Conservation (phyloP, 148 eudicot genomes). For the Rhododendron vialii region DNA sequence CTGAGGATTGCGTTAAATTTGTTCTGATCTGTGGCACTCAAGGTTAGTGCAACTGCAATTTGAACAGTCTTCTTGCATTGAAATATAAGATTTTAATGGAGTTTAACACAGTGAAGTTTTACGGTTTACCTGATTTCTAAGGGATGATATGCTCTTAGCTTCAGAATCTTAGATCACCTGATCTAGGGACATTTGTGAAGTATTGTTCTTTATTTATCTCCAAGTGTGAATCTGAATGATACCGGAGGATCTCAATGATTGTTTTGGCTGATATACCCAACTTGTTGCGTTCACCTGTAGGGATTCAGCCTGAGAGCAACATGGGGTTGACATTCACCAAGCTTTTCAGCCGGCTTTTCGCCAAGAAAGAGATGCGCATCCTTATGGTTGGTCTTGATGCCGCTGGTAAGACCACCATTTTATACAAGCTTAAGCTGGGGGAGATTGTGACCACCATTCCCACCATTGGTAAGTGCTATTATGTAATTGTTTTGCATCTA, state of each 20-base stretch:
- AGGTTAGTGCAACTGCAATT: not conserved
- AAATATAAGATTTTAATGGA: not conserved
- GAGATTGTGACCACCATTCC: conserved; percentile 53
- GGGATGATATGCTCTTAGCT: not conserved
- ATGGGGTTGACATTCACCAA: conserved; percentile 55
- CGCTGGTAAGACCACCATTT: conserved; percentile 53
- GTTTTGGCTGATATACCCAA: not conserved
- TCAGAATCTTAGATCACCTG: not conserved
- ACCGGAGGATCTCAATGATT: not conserved
- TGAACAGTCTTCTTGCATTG: not conserved
- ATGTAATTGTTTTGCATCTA: not conserved
- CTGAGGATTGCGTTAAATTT: not conserved
- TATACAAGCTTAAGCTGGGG: conserved; percentile 58
- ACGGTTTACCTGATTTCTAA: not conserved
- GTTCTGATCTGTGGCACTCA: not conserved
- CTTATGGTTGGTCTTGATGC: conserved; percentile 58
- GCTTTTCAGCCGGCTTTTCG: conserved; percentile 53
- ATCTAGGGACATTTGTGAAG: not conserved
- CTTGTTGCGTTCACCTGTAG: not conserved
- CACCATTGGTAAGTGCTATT: conserved; percentile 38
- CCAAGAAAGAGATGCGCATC: conserved; percentile 54
- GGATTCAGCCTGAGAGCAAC: conserved; percentile 18
- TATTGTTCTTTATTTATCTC: not conserved
- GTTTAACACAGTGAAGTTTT: not conserved
- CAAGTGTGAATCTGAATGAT: not conserved